A percentile compares a stretch with the other conserved stretches of the same genome.
phyloP scores from a whole-genome alignment of 2,329 filamentous ascomycete species.

The Hypomyces rosellus region DNA sequence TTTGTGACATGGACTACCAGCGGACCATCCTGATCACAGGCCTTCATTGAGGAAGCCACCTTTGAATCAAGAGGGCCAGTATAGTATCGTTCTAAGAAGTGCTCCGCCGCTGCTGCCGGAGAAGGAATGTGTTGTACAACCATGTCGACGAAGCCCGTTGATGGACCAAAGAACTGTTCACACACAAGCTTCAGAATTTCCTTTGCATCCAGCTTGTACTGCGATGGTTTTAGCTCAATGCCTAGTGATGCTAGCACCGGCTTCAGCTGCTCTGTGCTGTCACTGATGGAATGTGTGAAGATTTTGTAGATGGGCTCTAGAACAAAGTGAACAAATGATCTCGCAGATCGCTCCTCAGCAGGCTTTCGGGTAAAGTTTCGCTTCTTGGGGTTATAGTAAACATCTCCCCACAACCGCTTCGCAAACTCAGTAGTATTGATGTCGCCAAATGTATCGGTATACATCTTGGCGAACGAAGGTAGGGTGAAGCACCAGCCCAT shows the following conservation, averaged over 20 bases:
- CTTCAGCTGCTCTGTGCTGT: conserved; percentile 78
- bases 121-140: conserved; percentile 83
- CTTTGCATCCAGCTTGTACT: conserved; percentile 85
- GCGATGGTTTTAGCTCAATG: conserved; percentile 83
- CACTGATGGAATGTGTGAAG: conserved; percentile 89
- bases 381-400: conserved; percentile 89
- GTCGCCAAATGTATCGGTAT: conserved; percentile 78
- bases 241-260: conserved; percentile 71
- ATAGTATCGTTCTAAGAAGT: conserved; percentile 79
- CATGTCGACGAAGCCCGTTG: conserved; percentile 93
- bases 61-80: conserved; percentile 83
- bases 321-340: conserved; percentile 90
- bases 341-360: conserved; percentile 69
- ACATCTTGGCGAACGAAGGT: conserved; percentile 93
- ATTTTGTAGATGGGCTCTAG: conserved; percentile 97
- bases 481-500: conserved; percentile 98
- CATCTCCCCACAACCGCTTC: conserved; percentile 84
- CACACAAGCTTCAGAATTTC: conserved; percentile 84
- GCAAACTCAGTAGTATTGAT: conserved; percentile 81
- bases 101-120: conserved; percentile 68
- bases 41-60: conserved; percentile 70
- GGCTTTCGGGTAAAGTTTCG: conserved; percentile 88
- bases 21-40: conserved; percentile 83
- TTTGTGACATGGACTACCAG: conserved; percentile 91
- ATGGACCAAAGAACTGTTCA: conserved; percentile 89